Conservation (phyloP, 345 rosid genomes). For the Salix suchowensis region DNA sequence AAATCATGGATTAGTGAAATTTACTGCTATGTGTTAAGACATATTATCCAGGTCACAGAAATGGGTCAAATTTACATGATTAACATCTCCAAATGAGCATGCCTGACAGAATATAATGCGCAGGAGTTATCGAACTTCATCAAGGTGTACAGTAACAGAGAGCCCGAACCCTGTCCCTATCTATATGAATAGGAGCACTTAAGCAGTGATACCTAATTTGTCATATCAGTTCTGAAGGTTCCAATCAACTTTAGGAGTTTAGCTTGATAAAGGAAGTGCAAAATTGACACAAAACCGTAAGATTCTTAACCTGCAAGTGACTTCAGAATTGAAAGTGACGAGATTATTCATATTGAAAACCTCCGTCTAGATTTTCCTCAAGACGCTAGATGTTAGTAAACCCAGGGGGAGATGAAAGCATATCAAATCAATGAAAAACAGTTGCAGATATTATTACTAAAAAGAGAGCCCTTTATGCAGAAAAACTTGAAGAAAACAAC, state of each 20-base stretch:
- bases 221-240: not conserved
- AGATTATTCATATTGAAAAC: not conserved
- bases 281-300: not conserved
- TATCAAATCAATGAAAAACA: not conserved
- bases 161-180: not conserved
- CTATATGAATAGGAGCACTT: not conserved
- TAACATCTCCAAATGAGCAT: not conserved
- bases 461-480: not conserved
- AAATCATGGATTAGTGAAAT: not conserved
- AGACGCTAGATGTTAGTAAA: not conserved
- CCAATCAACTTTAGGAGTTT: not conserved
- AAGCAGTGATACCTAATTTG: not conserved
- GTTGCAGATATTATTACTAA: not conserved
- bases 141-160: not conserved
- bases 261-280: not conserved
- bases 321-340: not conserved
- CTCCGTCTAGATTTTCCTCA: not conserved
- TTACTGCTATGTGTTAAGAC: not conserved
- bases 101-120: not conserved
- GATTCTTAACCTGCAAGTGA: not conserved
- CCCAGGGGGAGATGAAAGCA: not conserved
- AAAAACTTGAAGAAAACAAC: not conserved
- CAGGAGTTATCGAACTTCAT: not conserved
- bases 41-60: not conserved
- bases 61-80: not conserved